Conservation (phyloP, 768 basidiomycete species). For the Cubamyces lactineus region DNA sequence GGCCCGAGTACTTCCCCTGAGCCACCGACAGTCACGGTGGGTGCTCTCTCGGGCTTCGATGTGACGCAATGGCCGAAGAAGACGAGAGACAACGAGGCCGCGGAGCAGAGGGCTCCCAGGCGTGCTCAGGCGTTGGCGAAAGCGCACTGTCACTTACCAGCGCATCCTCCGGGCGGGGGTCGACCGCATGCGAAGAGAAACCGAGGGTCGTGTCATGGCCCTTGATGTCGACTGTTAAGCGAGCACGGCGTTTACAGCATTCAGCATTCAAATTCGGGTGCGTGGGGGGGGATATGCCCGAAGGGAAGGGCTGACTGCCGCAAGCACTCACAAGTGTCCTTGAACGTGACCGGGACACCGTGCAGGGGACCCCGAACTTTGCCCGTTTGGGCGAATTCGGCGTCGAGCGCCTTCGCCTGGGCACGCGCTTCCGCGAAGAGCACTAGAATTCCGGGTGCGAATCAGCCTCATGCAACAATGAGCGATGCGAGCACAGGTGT, state of each 20-base stretch:
- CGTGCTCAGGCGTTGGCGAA: too few relatives aligned
- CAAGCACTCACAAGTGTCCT: conserved; percentile 61
- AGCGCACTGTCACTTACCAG: conserved; percentile 52
- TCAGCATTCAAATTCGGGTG: not conserved
- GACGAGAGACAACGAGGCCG: conserved; percentile 3
- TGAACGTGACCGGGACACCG: conserved; percentile 79
- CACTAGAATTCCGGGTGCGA: conserved; percentile 46
- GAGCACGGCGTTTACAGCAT: not conserved
- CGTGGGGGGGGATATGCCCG: not conserved
- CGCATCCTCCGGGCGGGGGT: conserved; percentile 61
- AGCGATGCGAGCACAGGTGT: not conserved
- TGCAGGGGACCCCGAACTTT: conserved; percentile 70
- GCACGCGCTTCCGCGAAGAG: conserved; percentile 69
- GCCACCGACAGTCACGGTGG: not conserved
- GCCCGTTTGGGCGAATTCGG: conserved; percentile 60
- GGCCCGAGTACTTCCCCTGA: not conserved
- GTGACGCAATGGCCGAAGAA: conserved; percentile 5
- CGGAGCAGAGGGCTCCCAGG: not conserved
- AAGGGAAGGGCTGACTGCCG: not conserved
- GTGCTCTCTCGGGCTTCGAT: not conserved
- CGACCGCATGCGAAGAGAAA: conserved; percentile 66
- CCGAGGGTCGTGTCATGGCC: conserved; percentile 72
- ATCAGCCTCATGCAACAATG: not conserved
- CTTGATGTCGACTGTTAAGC: conserved; percentile 52
- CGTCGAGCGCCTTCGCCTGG: conserved; percentile 67